Conservation (phyloP, 2,329 filamentous ascomycete genomes). For the Leptodontidium sp. region DNA sequence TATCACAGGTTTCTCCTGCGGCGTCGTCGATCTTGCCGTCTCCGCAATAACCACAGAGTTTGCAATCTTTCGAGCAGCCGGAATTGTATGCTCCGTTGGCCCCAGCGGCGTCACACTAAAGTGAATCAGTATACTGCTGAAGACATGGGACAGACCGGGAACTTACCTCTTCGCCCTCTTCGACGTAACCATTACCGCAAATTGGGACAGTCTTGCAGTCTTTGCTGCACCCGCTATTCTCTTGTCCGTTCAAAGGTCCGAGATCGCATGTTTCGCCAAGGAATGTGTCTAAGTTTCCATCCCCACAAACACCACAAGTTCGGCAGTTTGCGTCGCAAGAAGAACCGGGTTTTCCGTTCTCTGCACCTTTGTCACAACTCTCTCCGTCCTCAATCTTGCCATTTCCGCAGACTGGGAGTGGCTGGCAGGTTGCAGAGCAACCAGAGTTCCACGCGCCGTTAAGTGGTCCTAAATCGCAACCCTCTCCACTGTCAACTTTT, state of each 20-base stretch:
- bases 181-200: constrained; percentile 14
- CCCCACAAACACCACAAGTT: constrained; percentile 17
- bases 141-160: background rate
- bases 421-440: constrained; percentile 14
- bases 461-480: constrained; percentile 12
- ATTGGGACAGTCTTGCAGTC: constrained; percentile 13
- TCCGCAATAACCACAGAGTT: constrained; percentile 25
- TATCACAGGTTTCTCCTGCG: constrained; percentile 20
- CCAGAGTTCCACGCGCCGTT: constrained; percentile 19
- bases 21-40: constrained; percentile 18
- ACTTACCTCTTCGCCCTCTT: constrained; percentile 18
- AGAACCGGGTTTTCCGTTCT: constrained; percentile 16
- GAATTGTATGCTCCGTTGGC: constrained; percentile 15
- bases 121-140: background rate
- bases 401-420: constrained; percentile 18
- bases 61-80: constrained; percentile 23
- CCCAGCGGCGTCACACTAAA: constrained; percentile 21
- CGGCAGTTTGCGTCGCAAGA: constrained; percentile 20
- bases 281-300: constrained; percentile 19
- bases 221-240: constrained; percentile 14
- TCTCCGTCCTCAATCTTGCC: constrained; percentile 18
- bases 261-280: constrained; percentile 19
- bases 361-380: constrained; percentile 16
- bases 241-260: constrained; percentile 11
- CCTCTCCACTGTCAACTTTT: constrained; percentile 5